Conservation (phyloP, 1,284 basidiomycete genomes). For the Inonotus hispidus region DNA sequence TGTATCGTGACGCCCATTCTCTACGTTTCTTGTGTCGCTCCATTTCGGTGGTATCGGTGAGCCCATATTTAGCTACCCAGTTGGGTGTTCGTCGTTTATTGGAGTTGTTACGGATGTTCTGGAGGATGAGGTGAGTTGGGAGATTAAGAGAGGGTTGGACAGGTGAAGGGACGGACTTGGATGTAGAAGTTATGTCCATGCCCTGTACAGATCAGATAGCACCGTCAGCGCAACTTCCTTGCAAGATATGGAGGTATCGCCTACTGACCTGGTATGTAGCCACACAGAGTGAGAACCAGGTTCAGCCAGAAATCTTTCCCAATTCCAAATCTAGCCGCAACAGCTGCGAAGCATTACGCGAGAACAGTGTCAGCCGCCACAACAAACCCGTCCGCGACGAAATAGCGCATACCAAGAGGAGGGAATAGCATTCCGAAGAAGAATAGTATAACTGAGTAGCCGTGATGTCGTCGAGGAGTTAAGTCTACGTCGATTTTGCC, state of each 20-base stretch:
- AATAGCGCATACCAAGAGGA: slow-evolving; percentile 38
- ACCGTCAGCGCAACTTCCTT: slow-evolving; percentile 7
- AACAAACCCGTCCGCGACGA: not conserved
- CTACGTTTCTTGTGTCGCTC: slow-evolving; percentile 73
- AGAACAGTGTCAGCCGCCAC: not conserved
- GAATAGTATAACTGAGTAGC: slow-evolving; percentile 78
- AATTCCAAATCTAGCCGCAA: slow-evolving; percentile 91
- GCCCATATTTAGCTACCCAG: slow-evolving; percentile 87
- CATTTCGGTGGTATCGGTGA: slow-evolving; percentile 74
- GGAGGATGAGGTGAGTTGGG: slow-evolving; percentile 17
- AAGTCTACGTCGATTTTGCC: slow-evolving; percentile 61
- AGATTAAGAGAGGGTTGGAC: not conserved
- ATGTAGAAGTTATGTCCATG: slow-evolving; percentile 92
- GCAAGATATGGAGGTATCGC: not conserved
- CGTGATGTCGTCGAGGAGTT: slow-evolving; percentile 73
- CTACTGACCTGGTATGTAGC: slow-evolving; percentile 79
- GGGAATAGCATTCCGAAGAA: slow-evolving; percentile 81
- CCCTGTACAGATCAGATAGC: slow-evolving; percentile 38
- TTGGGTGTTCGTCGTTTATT: slow-evolving; percentile 87
- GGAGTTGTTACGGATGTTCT: slow-evolving; percentile 97
- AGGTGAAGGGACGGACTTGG: slow-evolving; percentile 42
- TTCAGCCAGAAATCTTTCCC: slow-evolving; percentile 93
- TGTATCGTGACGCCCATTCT: slow-evolving; percentile 84
- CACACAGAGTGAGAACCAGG: slow-evolving; percentile 81
- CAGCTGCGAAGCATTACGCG: slow-evolving; percentile 50